Evolutionary conservation across 352 stramenopile species (phyloP), one percentile per base, ranked within the genome.

Genomic region (Nothophytophthora sp.): DNA sequence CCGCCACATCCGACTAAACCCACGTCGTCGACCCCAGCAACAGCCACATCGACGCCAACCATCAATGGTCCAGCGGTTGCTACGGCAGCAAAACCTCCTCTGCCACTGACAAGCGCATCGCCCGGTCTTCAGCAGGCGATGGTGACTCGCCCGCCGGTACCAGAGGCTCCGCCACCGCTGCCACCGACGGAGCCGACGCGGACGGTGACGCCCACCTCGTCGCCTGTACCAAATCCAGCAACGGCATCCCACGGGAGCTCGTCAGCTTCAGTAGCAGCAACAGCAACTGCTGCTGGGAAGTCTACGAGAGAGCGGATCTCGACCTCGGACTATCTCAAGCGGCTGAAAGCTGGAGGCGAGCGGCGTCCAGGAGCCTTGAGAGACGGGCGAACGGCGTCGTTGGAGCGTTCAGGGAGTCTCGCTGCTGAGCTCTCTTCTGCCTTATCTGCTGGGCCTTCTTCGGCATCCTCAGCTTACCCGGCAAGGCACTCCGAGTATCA

Each of bases 301-400:
- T 13, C 44, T 49, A 29, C 22, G 34, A 24, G 50, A 13, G 56
- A n/a, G 33, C 50, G 67, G 16, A 76, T 76, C 5, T 68, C 63
- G 20, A n/a, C 67, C 2, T 42, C 52, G 0, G 59, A 58, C 18
- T 76, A 76, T 50, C 20, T 67, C 12, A 57, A 54, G 19, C 55
- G 27, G 16, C 59, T 20, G 27, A 61, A 60, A 16, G 35, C 5
- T 32, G 43, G 53, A 18, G 15, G 13, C 28, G 47, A 44, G 20
- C 50, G 50, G 16, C 32, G 27, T 25, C 15, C 25, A 46, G 32
- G 22, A 34, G 23, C 50, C 5, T 33, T 18, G 19, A 38, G 23
- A 19, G 36, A 60, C 16, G 34, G 19, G 19, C 48, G 48, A 12
- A 55, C 54, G 2, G 52, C 53, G 23, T 68, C 49, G 9, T 23